phyloP scores from a whole-genome alignment of 2,329 filamentous ascomycete species.

The Aspergillus eucalypticola region DNA sequence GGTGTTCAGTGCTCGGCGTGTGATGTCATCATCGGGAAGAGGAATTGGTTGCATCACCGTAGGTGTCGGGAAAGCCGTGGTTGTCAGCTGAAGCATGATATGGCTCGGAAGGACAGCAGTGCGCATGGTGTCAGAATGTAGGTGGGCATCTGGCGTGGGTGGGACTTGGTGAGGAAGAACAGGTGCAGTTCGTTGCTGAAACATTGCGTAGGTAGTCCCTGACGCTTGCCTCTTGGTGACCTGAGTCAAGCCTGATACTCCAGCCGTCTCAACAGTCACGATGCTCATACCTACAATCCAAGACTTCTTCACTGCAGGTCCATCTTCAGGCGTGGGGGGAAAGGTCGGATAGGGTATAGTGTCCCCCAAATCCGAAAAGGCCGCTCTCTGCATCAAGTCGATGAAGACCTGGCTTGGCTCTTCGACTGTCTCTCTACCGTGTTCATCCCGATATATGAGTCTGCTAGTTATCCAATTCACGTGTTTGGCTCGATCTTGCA shows the following conservation, averaged over 20 bases:
- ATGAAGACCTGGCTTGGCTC: conserved; percentile 92
- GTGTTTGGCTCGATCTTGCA: conserved; percentile 78
- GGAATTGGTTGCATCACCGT: conserved; percentile 68
- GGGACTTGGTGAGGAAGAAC: conserved; percentile 49
- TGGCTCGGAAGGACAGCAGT: conserved; percentile 49
- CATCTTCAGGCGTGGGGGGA: conserved; percentile 43
- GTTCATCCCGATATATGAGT: conserved; percentile 72
- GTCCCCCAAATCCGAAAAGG: conserved; percentile 82
- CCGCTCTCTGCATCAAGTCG: conserved; percentile 89
- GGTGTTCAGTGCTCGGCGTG: conserved; percentile 70
- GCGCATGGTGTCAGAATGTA: conserved; percentile 41
- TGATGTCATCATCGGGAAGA: conserved; percentile 70
- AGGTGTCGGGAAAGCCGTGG: conserved; percentile 46
- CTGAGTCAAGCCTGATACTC: conserved; percentile 49
- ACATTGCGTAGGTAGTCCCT: conserved; percentile 51
- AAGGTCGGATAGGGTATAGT: conserved; percentile 47
- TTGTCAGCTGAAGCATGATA: conserved; percentile 47
- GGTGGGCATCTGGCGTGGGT: conserved; percentile 40
- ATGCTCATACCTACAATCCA: conserved; percentile 56
- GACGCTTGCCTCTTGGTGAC: conserved; percentile 54
- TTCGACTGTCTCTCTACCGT: conserved; percentile 74
- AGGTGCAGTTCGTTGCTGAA: conserved; percentile 49
- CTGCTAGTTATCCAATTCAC: conserved; percentile 90
- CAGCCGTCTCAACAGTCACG: conserved; percentile 52
- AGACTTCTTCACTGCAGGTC: conserved; percentile 47